phyloP scores from a whole-genome alignment of 2,329 filamentous ascomycete genomes.

The Diplocarpon mali region DNA sequence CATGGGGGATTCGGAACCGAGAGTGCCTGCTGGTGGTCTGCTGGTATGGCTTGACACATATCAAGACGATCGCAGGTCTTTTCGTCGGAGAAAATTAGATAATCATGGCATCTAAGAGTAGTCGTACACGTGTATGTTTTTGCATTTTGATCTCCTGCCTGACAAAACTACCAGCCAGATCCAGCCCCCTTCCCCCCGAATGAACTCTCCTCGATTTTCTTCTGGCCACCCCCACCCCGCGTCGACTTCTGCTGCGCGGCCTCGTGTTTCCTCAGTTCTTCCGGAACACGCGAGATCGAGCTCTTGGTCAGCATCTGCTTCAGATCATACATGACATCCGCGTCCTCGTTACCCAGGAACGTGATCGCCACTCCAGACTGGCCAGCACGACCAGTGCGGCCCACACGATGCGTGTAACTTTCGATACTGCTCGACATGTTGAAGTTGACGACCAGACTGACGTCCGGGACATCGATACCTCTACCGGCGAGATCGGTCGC shows the following conservation, averaged over 20 bases:
- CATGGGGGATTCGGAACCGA: too few relatives aligned
- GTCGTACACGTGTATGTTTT: not conserved
- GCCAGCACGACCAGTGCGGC: constrained; percentile 91
- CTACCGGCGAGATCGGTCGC: constrained; percentile 91
- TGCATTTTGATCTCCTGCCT: not conserved
- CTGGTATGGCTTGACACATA: too few relatives aligned
- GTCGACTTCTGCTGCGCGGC: constrained; percentile 75
- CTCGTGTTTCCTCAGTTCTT: constrained; percentile 82
- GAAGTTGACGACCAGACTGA: constrained; percentile 93
- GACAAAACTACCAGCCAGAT: constrained; percentile 15
- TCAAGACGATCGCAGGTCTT: too few relatives aligned
- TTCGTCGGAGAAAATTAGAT: too few relatives aligned
- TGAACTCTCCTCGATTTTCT: constrained; percentile 34
- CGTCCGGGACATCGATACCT: constrained; percentile 95
- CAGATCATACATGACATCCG: constrained; percentile 84
- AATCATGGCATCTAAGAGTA: too few relatives aligned
- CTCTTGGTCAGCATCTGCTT: constrained; percentile 95
- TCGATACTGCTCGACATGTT: constrained; percentile 95
- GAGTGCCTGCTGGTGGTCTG: too few relatives aligned
- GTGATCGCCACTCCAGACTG: constrained; percentile 96
- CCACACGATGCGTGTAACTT: constrained; percentile 91
- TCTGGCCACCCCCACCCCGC: constrained; percentile 32
- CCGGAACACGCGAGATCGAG: constrained; percentile 75
- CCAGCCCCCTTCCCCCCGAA: constrained; percentile 30
- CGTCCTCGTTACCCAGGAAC: constrained; percentile 83